Base-by-base conservation (phyloP, 2,329 filamentous ascomycete genomes). In the Paracorniculantispora psalliotae region DNA sequence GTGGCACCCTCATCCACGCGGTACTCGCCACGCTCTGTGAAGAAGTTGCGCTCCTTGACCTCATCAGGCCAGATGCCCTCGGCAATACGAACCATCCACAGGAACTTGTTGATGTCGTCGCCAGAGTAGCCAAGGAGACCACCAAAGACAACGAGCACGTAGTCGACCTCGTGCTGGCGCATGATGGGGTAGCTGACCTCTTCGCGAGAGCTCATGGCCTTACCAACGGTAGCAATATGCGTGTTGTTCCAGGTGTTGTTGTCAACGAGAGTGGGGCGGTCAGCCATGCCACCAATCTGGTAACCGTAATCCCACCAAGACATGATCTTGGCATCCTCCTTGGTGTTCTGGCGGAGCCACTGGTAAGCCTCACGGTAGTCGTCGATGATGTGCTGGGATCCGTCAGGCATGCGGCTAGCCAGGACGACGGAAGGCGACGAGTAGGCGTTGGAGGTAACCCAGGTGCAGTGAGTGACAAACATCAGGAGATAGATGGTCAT, bases 191-290 rank as follows among this genome's bases (percentile, higher is more conserved):
- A 99, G 78, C 92, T 96, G 75, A 97, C 92, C 75, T 99, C 96
- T 75, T 99, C 94, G 48, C 90, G 83, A 8, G 92, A 97, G 77
- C 90, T 94, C 94, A 99, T 97, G 44, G 94, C 94, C 79, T 99
- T 99, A 70, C 94, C 94, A 60, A 99, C 94, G 15, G 94, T 99
- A 56, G 94, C 94, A 76, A 99, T 99, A 74, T 99, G 94, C 8
- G 94, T 99, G 80, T 99, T 99, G 81, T 99, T 99, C 94, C 94
- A 99, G 2, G 94, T 99, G 79, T 99, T 99, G 81, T 99, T 99
- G 80, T 99, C 94, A 35, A 99, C 94, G 35, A 99, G 82, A 1
- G 94, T 99, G 35, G 94, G 94, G 57, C 94, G 86, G 74, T 99
- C 94, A 52, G 94, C 94, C 94, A 99, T 99, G 66, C 94, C 94